Conservation (phyloP, 495 filamentous ascomycete species). For the Aspergillus sparsus region DNA sequence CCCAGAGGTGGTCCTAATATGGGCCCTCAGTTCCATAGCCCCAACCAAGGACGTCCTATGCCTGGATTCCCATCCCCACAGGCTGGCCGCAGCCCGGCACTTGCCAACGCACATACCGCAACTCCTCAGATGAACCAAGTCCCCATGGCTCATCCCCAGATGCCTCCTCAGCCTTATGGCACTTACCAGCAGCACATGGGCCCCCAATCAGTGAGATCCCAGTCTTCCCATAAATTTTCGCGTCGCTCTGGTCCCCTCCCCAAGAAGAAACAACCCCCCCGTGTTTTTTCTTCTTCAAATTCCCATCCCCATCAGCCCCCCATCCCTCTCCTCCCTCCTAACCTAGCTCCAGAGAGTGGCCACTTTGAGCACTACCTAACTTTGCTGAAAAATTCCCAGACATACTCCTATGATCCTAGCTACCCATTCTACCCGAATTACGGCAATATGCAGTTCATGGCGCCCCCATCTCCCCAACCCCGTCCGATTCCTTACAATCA, state of each 20-base stretch:
- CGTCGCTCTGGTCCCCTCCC: conserved; percentile 28
- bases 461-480: conserved; percentile 52
- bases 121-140: conserved; percentile 68
- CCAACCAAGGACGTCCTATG: conserved; percentile 56
- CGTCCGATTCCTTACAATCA: conserved; percentile 55
- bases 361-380: conserved; percentile 78
- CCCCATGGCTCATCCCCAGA: conserved; percentile 57
- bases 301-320: conserved; percentile 19
- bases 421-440: conserved; percentile 46
- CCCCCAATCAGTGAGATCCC: conserved; percentile 67
- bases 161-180: conserved; percentile 57
- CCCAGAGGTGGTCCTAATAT: conserved; percentile 64
- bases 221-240: conserved; percentile 29
- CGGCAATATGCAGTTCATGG: conserved; percentile 52
- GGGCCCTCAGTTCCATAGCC: conserved; percentile 62
- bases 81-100: conserved; percentile 69
- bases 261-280: conserved; percentile 24
- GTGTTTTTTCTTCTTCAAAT: conserved; percentile 24
- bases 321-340: conserved; percentile 42
- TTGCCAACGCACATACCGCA: conserved; percentile 64
- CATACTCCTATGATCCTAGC: conserved; percentile 50
- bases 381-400: conserved; percentile 56
- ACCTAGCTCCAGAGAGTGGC: conserved; percentile 69
- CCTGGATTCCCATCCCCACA: conserved; percentile 55
- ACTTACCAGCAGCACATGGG: conserved; percentile 61